Base-by-base conservation (phyloP, 2,329 filamentous ascomycete species). In the Magnaporthales sp. region DNA sequence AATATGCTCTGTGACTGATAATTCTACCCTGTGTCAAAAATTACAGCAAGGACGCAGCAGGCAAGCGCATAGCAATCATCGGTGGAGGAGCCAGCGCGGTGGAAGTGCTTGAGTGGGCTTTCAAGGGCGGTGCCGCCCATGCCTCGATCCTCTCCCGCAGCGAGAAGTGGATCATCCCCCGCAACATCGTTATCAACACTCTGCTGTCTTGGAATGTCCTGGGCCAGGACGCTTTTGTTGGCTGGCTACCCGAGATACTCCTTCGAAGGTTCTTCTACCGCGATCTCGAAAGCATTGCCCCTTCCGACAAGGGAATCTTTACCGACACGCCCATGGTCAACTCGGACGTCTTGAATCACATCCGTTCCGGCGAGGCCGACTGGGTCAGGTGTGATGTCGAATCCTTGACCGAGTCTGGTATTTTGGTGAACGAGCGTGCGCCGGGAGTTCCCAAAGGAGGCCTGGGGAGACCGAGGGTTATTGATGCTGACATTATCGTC, bases 291-390 rank as follows among this genome's bases (percentile, higher is more conserved):
- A 87, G 93, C 70, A 82, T 96, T 5, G 85, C 91, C 0, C 92
- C 92, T 0, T 78, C 84, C 1, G 80, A 84, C 29, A 88, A 89
- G 72, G 91, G 91, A 9, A 79, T 95, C n/a, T 96, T 92, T 75
- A 92, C 84, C 30, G 89, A 91, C 65, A 96, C 92, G 0, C 92
- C 92, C 0, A 94, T 95, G 91, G 91, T 95, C 27, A 96, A 95
- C 76, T 90, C 88, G 19, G 88, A 93, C 62, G 84, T 96, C 1
- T 89, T 96, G 77, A 81, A 90, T 63, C 63, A 65, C 26, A 85
- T 96, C 32, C 89, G 92, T 22, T 78, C 81, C 1, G 90, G 90
- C 11, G 84, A 86, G 70, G 91, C 91, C 0, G 85, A 89, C 69
- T 96, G 92, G 92, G 79, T 95, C 0, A 88, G 92, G 13, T 91